These are phyloP conservation scores for Metarhizium sp. DNA, from an alignment of 2,329 filamentous ascomycete genomes.

Conservation along the genomic window DNA sequence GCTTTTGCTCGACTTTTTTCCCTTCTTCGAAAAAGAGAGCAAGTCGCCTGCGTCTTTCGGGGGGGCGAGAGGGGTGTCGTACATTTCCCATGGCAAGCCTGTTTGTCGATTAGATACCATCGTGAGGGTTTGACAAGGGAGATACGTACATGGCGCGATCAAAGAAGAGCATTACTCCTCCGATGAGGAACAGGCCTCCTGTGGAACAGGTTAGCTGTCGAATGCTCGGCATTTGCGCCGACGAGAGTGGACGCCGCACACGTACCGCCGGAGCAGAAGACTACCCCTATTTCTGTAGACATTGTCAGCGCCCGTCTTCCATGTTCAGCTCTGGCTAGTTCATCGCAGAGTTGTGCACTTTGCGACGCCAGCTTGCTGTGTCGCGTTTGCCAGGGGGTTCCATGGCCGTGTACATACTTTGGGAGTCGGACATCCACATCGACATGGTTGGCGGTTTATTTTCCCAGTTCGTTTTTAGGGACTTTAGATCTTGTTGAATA, in stretches of 20 bases:
- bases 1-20: constrained; percentile 1
- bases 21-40: constrained; percentile 6
- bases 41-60: constrained; percentile 1
- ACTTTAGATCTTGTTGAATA: too few species aligned
- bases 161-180: constrained; percentile 94
- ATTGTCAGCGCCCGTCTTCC: constrained; percentile 2
- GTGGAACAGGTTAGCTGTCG: constrained; percentile 7
- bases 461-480: background rate
- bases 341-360: background rate
- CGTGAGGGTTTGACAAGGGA: constrained; percentile 9
- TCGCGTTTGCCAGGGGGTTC: background rate
- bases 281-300: constrained; percentile 83
- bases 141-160: constrained; percentile 78
- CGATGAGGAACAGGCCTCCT: constrained; percentile 93
- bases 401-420: constrained; percentile 56
- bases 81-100: constrained; percentile 98
- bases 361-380: background rate
- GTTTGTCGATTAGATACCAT: background rate
- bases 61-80: constrained; percentile 19
- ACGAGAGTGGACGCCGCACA: constrained; percentile 23
- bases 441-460: constrained; percentile 35
- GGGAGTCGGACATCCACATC: constrained; percentile 93
- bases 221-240: constrained; percentile 11
- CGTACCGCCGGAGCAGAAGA: constrained; percentile 95
- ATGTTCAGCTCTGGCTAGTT: background rate